phyloP scores from a whole-genome alignment of 2,329 filamentous ascomycete species.

The Aspergillus phoenicis region DNA sequence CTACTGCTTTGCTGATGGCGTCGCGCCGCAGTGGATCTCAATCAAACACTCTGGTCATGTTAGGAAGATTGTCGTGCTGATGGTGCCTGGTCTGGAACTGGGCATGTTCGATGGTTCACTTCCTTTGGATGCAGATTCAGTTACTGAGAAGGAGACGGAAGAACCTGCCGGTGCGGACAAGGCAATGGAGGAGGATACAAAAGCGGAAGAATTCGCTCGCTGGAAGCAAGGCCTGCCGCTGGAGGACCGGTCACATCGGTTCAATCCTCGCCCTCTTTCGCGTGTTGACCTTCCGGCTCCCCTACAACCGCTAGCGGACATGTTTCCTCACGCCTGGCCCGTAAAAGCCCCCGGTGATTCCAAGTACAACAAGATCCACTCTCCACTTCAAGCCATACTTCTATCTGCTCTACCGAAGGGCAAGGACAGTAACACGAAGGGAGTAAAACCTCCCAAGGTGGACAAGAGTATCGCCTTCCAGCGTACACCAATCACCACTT shows the following conservation, averaged over 20 bases:
- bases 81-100: slow-evolving; percentile 89
- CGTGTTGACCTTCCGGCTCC: slow-evolving; percentile 47
- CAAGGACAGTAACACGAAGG: slow-evolving; percentile 65
- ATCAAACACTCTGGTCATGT: slow-evolving; percentile 59
- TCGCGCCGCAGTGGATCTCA: slow-evolving; percentile 65
- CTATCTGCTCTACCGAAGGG: slow-evolving; percentile 70
- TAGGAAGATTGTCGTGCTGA: slow-evolving; percentile 79
- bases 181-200: slow-evolving; percentile 26
- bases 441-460: slow-evolving; percentile 63
- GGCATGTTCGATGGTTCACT: slow-evolving; percentile 76
- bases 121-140: slow-evolving; percentile 37
- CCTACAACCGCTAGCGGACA: slow-evolving; percentile 70
- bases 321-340: slow-evolving; percentile 89
- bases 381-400: slow-evolving; percentile 82
- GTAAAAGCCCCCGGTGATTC: slow-evolving; percentile 85
- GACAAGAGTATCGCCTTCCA: slow-evolving; percentile 70
- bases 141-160: slow-evolving; percentile 10
- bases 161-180: slow-evolving; percentile 12
- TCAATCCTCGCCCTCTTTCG: slow-evolving; percentile 37
- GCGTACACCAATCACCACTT: slow-evolving; percentile 79
- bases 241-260: slow-evolving; percentile 34
- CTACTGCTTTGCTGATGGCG: slow-evolving; percentile 64
- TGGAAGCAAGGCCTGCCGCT: slow-evolving; percentile 46
- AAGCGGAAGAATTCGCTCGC: slow-evolving; percentile 36
- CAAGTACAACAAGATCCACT: slow-evolving; percentile 77